phyloP scores from a whole-genome alignment of 1,284 basidiomycete genomes.

The Rhodotorula sp. region DNA sequence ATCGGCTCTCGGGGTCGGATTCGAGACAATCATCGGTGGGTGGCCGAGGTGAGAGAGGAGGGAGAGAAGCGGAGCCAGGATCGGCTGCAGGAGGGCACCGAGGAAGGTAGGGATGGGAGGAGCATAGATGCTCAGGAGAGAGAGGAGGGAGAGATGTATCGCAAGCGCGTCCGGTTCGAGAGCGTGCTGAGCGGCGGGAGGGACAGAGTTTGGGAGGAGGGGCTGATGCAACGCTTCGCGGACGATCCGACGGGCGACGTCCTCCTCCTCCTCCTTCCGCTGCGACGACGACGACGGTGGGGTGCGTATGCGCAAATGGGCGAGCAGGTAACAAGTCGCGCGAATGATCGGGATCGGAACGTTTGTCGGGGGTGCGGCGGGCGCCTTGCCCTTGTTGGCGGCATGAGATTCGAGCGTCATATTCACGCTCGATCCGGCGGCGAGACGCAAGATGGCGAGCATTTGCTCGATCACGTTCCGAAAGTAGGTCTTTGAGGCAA shows the following conservation, averaged over 20 bases:
- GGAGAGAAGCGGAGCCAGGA: constrained; percentile 63
- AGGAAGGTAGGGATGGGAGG: constrained; percentile 66
- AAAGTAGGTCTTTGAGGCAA: constrained; percentile 61
- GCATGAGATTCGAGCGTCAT: background rate
- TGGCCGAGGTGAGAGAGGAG: constrained; percentile 60
- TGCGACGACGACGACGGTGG: background rate
- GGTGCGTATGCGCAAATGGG: constrained; percentile 58
- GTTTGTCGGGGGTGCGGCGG: background rate
- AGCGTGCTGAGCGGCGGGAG: background rate
- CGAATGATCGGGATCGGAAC: constrained; percentile 54
- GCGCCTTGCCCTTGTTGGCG: background rate
- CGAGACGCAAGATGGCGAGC: constrained; percentile 54
- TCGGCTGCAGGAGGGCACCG: constrained; percentile 57
- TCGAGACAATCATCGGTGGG: constrained; percentile 6
- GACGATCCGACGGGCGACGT: background rate
- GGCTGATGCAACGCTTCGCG: constrained; percentile 10
- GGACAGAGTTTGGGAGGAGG: background rate
- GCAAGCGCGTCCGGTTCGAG: background rate
- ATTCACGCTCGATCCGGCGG: constrained; percentile 37
- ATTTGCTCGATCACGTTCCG: constrained; percentile 59
- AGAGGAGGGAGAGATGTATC: constrained; percentile 47
- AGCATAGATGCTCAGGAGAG: constrained; percentile 68
- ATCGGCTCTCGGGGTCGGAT: constrained; percentile 51
- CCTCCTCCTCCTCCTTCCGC: background rate
- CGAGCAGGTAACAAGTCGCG: constrained; percentile 66